phyloP scores from a whole-genome alignment of 2,329 filamentous ascomycete genomes.

The Zymoseptoria ardabiliae region DNA sequence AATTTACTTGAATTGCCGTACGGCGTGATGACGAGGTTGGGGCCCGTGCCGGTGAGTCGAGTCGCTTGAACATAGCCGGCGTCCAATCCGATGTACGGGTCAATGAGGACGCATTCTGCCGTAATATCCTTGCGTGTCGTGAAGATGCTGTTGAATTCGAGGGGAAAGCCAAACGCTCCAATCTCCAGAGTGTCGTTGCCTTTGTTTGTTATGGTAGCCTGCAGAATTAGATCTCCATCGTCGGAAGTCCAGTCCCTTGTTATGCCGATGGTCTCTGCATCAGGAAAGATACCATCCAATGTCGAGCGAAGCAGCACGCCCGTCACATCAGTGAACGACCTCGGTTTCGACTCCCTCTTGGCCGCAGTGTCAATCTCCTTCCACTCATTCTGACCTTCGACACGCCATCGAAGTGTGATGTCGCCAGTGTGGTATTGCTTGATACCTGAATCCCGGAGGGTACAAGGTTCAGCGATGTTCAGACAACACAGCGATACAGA shows the following conservation, averaged over 20 bases:
- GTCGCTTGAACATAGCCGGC: constrained; percentile 51
- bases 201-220: constrained; percentile 46
- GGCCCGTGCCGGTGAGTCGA: constrained; percentile 46
- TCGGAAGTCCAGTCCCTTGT: constrained; percentile 47
- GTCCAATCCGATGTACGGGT: constrained; percentile 55
- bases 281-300: constrained; percentile 1
- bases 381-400: constrained; percentile 36
- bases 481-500: too few relatives aligned
- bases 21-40: constrained; percentile 49
- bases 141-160: constrained; percentile 58
- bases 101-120: constrained; percentile 47
- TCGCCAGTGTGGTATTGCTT: constrained; percentile 55
- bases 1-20: constrained; percentile 42
- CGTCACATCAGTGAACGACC: background rate
- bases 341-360: constrained; percentile 7
- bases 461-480: too few relatives aligned
- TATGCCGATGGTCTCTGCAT: constrained; percentile 34
- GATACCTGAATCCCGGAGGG: too few relatives aligned
- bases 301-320: constrained; percentile 1
- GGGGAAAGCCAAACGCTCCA: constrained; percentile 51
- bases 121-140: constrained; percentile 45
- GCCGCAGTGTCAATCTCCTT: constrained; percentile 41
- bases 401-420: constrained; percentile 50
- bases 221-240: constrained; percentile 44
- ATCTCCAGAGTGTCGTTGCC: constrained; percentile 41